These are phyloP conservation scores for Lepiota brunneoincarnata DNA, from an alignment of 768 basidiomycete species.

Conservation along the genomic window DNA sequence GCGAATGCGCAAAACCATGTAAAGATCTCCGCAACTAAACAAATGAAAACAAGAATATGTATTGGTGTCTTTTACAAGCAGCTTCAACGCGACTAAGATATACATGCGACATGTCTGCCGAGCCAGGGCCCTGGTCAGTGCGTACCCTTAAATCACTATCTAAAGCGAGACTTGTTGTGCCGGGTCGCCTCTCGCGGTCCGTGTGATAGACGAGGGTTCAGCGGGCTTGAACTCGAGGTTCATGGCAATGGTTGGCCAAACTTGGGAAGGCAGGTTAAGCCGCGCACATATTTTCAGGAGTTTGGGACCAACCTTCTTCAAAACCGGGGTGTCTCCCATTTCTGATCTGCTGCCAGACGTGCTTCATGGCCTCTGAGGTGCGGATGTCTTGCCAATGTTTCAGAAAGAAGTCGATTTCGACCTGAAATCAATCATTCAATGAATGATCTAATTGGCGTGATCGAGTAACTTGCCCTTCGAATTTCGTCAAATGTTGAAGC, in stretches of 20 bases:
- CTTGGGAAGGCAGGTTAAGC: constrained; percentile 27
- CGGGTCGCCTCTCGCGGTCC: constrained; percentile 17
- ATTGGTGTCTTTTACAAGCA: neutral
- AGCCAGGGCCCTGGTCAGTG: too few species aligned
- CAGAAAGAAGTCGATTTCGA: constrained; percentile 77
- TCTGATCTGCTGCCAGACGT: constrained; percentile 84
- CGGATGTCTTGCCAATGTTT: constrained; percentile 83
- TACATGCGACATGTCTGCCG: too few species aligned
- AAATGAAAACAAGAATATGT: constrained; percentile 3
- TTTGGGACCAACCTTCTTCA: constrained; percentile 60
- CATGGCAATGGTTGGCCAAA: constrained; percentile 67
- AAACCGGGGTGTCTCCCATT: constrained; percentile 83
- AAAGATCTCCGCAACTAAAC: neutral
- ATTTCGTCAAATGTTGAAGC: constrained; percentile 80
- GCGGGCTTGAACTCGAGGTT: constrained; percentile 57
- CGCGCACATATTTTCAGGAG: neutral
- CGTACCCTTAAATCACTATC: too few species aligned
- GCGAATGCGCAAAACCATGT: neutral
- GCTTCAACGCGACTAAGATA: neutral
- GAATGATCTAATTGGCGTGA: neutral
- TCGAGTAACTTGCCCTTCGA: constrained; percentile 50
- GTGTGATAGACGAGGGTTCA: constrained; percentile 17
- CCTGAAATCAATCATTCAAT: constrained; percentile 39
- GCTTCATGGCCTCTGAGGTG: constrained; percentile 77
- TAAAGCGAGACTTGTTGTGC: constrained; percentile 4